Evolutionary conservation across 371 early-diverging fungal species (phyloP), one percentile per base, ranked within the genome.

Genomic region (Mortierella sp.): DNA sequence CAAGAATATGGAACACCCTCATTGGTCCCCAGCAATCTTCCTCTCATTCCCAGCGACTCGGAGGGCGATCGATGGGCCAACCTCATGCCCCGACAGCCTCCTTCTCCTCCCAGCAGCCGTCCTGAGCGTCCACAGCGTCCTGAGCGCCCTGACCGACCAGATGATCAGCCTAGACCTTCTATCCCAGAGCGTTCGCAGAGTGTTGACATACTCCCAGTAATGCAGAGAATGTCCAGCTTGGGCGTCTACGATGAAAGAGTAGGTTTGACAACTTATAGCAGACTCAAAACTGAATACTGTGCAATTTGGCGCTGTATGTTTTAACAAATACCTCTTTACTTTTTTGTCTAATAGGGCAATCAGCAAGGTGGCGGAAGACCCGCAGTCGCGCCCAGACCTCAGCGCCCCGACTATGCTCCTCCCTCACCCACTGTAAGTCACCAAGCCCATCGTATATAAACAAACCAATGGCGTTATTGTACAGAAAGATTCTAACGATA

Each of bases 1-100:
- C 86, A 87, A 62, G 86, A 85, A 63, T 88, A 87, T 64, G 88
- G 85, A 22, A 70, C 71, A 59, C 64, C 72, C 10, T 62, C 62
- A 14, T 59, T 61, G 69, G 74, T 71, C 16, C 62, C 78, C 45
- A 62, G 62, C 59, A 40, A 30, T 43, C 32, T 75, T 43, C 67
- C 78, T 32, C 59, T 75, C 67, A 14, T 71, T 32, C 68, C 77
- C 30, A 66, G 52, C 40, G 66, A 78, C 52, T 62, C 64, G 24
- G 75, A 84, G 47, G 71, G 70, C 28, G 85, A 80, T 68, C 64
- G 85, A 45, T 64, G 71, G 77, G 71, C 75, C 66, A 74, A 74
- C 65, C 79, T 74, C 62, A 74, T 74, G 65, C 69, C 75, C 18
- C 62, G 79, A 43, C 72, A 64, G 68, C 64, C 68, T 9, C 70